Conservation (phyloP, 1,139 yeast species). For the Entelexis sorbosivorans region DNA sequence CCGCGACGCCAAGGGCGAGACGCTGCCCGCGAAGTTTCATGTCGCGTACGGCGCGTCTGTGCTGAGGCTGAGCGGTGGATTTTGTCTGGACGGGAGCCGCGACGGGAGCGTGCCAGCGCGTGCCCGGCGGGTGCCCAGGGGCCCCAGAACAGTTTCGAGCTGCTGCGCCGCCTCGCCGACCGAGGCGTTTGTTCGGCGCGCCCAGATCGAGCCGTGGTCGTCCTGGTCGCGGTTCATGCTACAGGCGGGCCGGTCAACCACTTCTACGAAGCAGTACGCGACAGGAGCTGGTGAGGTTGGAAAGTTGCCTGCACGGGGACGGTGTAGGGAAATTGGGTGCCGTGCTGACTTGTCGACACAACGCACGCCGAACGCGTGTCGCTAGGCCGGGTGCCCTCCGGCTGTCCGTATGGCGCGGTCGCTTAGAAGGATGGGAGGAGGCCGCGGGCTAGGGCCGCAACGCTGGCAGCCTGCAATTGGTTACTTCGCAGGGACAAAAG, state of each 20-base stretch:
- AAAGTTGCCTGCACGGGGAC: background rate
- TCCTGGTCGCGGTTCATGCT: constrained; percentile 10
- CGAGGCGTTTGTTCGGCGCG: constrained; percentile 9
- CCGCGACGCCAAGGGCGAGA: constrained; percentile 19
- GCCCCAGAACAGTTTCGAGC: constrained; percentile 8
- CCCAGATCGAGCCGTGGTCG: constrained; percentile 17
- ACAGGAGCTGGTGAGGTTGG: background rate
- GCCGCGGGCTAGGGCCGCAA: constrained; percentile 2
- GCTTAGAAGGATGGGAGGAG: constrained; percentile 2
- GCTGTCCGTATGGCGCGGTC: constrained; percentile 6
- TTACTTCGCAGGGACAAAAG: background rate
- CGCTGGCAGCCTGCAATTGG: constrained; percentile 6
- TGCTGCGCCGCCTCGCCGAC: background rate
- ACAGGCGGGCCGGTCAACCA: background rate
- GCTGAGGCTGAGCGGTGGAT: constrained; percentile 1
- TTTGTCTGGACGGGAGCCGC: constrained; percentile 29
- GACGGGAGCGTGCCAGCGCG: constrained; percentile 40
- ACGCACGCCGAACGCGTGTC: constrained; percentile 5
- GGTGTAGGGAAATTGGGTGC: background rate
- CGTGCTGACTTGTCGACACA: constrained; percentile 5
- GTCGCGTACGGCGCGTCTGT: background rate
- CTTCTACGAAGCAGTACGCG: background rate
- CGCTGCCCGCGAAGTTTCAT: constrained; percentile 12
- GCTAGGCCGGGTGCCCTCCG: background rate
- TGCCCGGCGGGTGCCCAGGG: constrained; percentile 27